Percentiles rank a stretch among this genome's conserved stretches.
Conservation (phyloP, 2,329 filamentous ascomycete species). For the Pyrenophora tritici-repentis region DNA sequence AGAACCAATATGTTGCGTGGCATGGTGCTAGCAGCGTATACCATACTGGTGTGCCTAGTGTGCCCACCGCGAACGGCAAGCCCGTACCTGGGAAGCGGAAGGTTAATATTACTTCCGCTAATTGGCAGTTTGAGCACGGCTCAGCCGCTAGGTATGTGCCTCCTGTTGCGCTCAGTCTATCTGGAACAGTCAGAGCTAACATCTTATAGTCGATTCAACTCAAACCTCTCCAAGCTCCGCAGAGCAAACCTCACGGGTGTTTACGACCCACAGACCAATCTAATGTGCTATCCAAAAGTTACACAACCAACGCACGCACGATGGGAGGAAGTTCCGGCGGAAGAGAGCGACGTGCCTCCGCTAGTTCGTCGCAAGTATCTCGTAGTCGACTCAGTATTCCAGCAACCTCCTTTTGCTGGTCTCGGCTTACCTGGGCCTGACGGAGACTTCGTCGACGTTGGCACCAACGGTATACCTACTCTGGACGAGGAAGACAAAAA, state of each 20-base stretch:
- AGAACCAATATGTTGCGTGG: conserved; percentile 99
- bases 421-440: conserved; percentile 65
- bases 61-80: conserved; percentile 77
- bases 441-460: conserved; percentile 55
- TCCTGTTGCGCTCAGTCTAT: neutral
- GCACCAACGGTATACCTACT: conserved; percentile 62
- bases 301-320: conserved; percentile 89
- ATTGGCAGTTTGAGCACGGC: conserved; percentile 97
- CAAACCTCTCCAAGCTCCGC: conserved; percentile 70
- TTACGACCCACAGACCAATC: conserved; percentile 94
- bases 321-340: conserved; percentile 72
- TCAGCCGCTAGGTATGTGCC: conserved; percentile 79
- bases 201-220: conserved; percentile 76
- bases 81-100: conserved; percentile 75
- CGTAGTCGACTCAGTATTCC: conserved; percentile 65
- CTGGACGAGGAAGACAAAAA: conserved; percentile 69
- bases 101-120: conserved; percentile 86
- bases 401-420: conserved; percentile 62
- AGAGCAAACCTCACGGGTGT: conserved; percentile 73
- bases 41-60: conserved; percentile 77
- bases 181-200: conserved; percentile 21
- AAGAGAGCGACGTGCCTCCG: conserved; percentile 54
- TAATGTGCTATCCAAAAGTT: conserved; percentile 81
- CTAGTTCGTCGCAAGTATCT: conserved; percentile 66
- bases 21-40: conserved; percentile 96